A percentile compares a stretch with the other conserved stretches of the same genome.
Evolutionary conservation across 1,139 yeast species (phyloP).

Genomic region (Pichia sp.): DNA sequence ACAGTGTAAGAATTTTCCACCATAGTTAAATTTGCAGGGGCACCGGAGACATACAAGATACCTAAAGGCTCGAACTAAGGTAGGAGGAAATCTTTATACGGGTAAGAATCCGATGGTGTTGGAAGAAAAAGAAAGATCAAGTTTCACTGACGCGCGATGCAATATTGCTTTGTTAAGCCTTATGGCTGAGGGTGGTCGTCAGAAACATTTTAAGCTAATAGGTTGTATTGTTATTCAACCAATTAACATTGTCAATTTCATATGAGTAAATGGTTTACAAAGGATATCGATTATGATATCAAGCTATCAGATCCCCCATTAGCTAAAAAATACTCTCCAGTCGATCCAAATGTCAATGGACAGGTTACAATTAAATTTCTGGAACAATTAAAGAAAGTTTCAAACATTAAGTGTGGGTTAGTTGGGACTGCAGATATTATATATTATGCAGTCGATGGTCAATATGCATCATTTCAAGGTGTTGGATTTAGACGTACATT

Average conservation of each 20-base stretch:
- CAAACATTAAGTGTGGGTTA: conserved; percentile 8
- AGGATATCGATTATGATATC: neutral
- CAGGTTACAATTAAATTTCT: conserved; percentile 2
- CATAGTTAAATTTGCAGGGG: no score
- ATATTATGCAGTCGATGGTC: conserved; percentile 2
- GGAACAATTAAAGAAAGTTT: conserved; percentile 5
- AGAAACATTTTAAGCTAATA: no score
- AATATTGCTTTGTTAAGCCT: no score
- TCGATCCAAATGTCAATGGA: conserved; percentile 3
- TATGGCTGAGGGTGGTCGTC: no score
- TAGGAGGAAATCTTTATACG: no score
- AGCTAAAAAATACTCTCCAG: conserved; percentile 8
- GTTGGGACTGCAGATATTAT: conserved; percentile 5
- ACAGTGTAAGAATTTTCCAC: no score
- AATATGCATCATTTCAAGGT: neutral
- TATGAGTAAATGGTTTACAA: conserved; percentile 11
- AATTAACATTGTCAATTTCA: neutral
- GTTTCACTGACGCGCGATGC: no score
- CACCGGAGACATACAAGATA: no score
- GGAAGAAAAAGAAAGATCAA: no score
- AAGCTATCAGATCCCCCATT: conserved; percentile 4
- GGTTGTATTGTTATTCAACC: neutral
- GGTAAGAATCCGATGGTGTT: no score
- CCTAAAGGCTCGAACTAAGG: no score
- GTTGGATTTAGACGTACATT: neutral